A percentile compares a stretch with the other conserved stretches of the same genome.
These are phyloP conservation scores for Umbelopsis sp. DNA, from an alignment of 192 early-diverging fungal genomes.

Conservation along the genomic window DNA sequence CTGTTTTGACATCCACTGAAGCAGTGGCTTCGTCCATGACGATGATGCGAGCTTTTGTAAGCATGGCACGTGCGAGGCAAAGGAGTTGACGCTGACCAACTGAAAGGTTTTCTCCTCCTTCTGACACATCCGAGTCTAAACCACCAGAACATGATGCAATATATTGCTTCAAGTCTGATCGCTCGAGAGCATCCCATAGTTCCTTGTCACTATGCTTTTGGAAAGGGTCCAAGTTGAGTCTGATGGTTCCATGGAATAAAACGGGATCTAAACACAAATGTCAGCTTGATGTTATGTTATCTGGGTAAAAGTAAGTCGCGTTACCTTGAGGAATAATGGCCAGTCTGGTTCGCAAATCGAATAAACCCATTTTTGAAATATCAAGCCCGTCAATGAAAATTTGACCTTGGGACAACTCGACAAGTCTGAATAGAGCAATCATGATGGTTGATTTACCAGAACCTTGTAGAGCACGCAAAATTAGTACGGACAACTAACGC, in stretches of 20 bases:
- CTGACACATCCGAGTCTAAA: slow-evolving; percentile 39
- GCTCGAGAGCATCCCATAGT: slow-evolving; percentile 72
- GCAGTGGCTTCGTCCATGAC: slow-evolving; percentile 64
- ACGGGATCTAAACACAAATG: slow-evolving; percentile 62
- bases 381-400: slow-evolving; percentile 78
- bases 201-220: slow-evolving; percentile 50
- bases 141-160: slow-evolving; percentile 22
- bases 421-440: slow-evolving; percentile 73
- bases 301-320: not conserved
- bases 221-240: slow-evolving; percentile 65
- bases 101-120: slow-evolving; percentile 37
- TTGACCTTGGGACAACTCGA: slow-evolving; percentile 54
- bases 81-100: slow-evolving; percentile 49
- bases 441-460: slow-evolving; percentile 80
- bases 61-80: slow-evolving; percentile 50
- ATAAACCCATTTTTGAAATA: slow-evolving; percentile 61
- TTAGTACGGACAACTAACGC: not conserved
- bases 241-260: slow-evolving; percentile 55
- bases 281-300: not conserved
- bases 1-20: slow-evolving; percentile 81
- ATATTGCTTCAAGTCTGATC: slow-evolving; percentile 54
- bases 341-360: slow-evolving; percentile 59
- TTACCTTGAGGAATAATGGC: slow-evolving; percentile 86
- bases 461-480: slow-evolving; percentile 34
- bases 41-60: slow-evolving; percentile 43